Evolutionary conservation across 2,329 filamentous ascomycete genomes (phyloP).

Genomic region (Samsoniella hepiali): DNA sequence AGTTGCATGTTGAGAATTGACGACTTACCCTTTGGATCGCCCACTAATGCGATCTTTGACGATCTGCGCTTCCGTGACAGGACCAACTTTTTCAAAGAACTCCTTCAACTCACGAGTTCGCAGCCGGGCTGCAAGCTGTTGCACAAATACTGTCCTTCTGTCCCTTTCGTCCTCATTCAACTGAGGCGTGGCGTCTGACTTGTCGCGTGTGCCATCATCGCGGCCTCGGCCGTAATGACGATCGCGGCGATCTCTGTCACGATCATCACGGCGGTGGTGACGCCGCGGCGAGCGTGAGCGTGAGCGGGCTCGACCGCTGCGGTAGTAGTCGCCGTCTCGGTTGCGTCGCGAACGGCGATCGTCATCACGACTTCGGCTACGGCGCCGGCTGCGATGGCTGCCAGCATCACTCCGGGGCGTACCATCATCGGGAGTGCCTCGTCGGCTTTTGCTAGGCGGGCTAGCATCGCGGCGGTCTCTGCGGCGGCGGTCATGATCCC

Average conservation of each 20-base stretch:
- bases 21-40: constrained; percentile 87
- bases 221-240: constrained; percentile 53
- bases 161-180: constrained; percentile 95
- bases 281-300: constrained; percentile 67
- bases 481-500: constrained; percentile 47
- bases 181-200: constrained; percentile 60
- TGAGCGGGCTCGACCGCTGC: constrained; percentile 50
- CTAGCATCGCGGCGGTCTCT: constrained; percentile 57
- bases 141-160: constrained; percentile 94
- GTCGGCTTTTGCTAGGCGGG: constrained; percentile 41
- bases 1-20: constrained; percentile 12
- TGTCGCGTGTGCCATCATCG: constrained; percentile 46
- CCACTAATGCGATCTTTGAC: constrained; percentile 97
- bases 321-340: constrained; percentile 71
- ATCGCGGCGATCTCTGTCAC: constrained; percentile 48
- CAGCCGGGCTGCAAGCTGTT: constrained; percentile 92
- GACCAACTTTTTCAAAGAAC: constrained; percentile 93
- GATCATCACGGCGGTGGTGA: constrained; percentile 54
- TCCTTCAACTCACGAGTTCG: constrained; percentile 88
- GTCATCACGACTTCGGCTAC: constrained; percentile 75
- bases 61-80: constrained; percentile 96
- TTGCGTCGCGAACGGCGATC: constrained; percentile 71
- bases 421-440: constrained; percentile 55
- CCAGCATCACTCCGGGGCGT: constrained; percentile 73
- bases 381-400: constrained; percentile 77